Base-by-base conservation (phyloP, 495 filamentous ascomycete genomes). In the Penicillium pancosmium region DNA sequence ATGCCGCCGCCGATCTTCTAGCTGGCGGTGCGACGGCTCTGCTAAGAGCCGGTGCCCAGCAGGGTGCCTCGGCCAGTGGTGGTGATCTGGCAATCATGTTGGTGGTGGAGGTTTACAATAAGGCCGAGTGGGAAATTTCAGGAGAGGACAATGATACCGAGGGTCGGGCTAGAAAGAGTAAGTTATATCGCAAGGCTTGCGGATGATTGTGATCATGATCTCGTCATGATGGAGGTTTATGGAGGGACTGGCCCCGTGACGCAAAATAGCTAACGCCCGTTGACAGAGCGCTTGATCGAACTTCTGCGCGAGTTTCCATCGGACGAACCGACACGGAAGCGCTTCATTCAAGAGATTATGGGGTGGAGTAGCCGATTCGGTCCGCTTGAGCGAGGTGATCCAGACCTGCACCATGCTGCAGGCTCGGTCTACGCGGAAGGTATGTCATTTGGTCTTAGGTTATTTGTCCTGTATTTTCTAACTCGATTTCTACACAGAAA, bases 391-490 rank as follows among this genome's bases (percentile, higher is more conserved):
- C 87, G 91, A 60, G 94, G 94, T 47, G 94, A 99, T 65, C 91
- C 95, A 5, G 95, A 98, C 59, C 78, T 99, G 56, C 94, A 99
- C 70, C 93, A 98, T 76, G 92, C 95, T 50, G 88, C 88, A 19
- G 94, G 94, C 43, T 88, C 86, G 9, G 78, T 98, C 27, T 96
- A 90, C 69, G 92, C 92, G 11, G 90, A 95, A 73, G 85, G 87
- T 88, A 66, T 15, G 72, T 59, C 46, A 5, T 50, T 46, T 23
- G 43, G 43, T 9, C 3, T 46, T 4, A 18, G 43, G 27, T 31
- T 21, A 21, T 21, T 31, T 31, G 27, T 31, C 27, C 27, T 31
- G 27, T 1, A 31, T 8, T 31, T 31, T 31, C 27, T 31, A 31
- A 31, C 27, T 31, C 27, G 27, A 67, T 46, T 54, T 38, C 47